Base-by-base conservation (phyloP, 2,329 filamentous ascomycete genomes). In the Paraconiothyrium sp. region DNA sequence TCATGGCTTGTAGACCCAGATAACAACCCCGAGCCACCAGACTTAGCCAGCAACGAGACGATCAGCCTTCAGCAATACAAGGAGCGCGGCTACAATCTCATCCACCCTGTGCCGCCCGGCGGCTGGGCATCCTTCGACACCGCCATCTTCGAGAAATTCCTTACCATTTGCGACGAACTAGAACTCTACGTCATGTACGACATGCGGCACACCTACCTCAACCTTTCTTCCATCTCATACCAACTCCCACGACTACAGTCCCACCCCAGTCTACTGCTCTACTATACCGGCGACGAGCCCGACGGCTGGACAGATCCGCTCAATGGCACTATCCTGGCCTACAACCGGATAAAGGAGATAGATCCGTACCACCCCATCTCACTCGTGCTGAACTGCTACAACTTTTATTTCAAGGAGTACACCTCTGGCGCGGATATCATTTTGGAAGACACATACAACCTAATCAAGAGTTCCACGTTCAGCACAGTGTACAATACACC, bases 361-460 rank as follows among this genome's bases (percentile, higher is more conserved):
- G 88, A 90, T 73, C 85, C 84, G 0, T 89, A 89, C 74, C 88
- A 89, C 75, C 87, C 87, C 0, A 83, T 88, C 1, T 84, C 84
- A 1, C 78, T 89, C 4, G 84, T 84, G 1, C 81, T 90, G 48
- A 89, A 89, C 76, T 89, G 88, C 79, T 81, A 83, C 58, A 84
- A 89, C 75, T 89, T 87, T 76, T 84, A 88, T 75, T 89, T 87
- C 71, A 74, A 76, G 2, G 75, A 83, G 13, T 89, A 90, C 77
- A 78, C 83, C 0, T 71, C 76, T 2, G 85, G 84, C 20, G 83
- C 85, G 4, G 87, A 89, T 70, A 84, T 89, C 65, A 75, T 90
- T 63, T 85, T 89, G 79, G 82, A 83, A 34, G 87, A 89, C 67
- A 82, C 83, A 0, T 90, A 89, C 71, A 87, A 87, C 0, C 81